Evolutionary conservation across 345 rosid species (phyloP), one percentile per base, ranked within the genome.

Genomic region (Balakata baccata): DNA sequence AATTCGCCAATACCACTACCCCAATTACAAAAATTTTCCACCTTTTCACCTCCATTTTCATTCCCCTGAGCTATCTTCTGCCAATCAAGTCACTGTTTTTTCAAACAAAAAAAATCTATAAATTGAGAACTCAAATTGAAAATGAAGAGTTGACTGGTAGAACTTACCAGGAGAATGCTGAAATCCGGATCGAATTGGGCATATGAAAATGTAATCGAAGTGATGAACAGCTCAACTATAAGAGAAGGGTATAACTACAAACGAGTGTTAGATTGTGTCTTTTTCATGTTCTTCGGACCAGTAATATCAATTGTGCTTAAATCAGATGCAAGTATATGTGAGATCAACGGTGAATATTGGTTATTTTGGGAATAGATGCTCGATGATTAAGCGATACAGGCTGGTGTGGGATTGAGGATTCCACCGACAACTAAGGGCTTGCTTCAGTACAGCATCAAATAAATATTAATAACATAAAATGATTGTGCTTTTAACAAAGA

Each of bases 371-470:
- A 38, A 50, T 45, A 65, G 64, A 14, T 64, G 70, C 23, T 23
- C 25, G 76, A 45, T 4, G 43, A 3, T 65, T 73, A 64, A 7
- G 64, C 51, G 45, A 29, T 37, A 73, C 76, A 73, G 70, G 76
- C 76, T 64, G 76, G 76, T 9, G 0, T 11, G 58, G 0, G 4
- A 2, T 17, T 23, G 49, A 64, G 43, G 46, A 41, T 46, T 64
- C 70, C 76, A 73, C 76, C 76, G 76, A 73, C 76, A 73, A 25
- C 59, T 34, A 11, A n/a, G 57, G 1, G 34, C 34, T 29, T 29
- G 34, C 34, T 29, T 29, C 34, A 2, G 34, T 1, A 29, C 34
- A 29, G 34, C 34, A 29, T 29, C 34, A 29, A 29, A 29, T 29
- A 29, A 29, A 29, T 29, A 29, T n/a, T n/a, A n/a, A n/a, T 29